Evolutionary conservation across 2,329 filamentous ascomycete genomes (phyloP), one percentile per base, ranked within the genome.

Genomic region (Colletotrichum theobromicola): DNA sequence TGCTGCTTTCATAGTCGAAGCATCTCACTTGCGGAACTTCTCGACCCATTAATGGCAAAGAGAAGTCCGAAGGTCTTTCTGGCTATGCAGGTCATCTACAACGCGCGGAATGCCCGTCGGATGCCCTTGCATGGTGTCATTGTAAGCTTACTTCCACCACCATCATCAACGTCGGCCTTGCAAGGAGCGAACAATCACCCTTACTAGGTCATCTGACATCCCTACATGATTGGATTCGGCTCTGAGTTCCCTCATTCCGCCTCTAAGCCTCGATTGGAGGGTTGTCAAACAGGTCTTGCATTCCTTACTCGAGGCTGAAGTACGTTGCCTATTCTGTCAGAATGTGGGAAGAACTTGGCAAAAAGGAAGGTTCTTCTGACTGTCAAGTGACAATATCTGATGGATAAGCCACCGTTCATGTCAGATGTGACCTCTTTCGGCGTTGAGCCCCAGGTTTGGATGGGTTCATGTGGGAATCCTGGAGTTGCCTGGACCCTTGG

Each of bases 401-500:
- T 13, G 18, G 18, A 46, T 57, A 57, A 57, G 53, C 53, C 53
- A 28, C 24, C 13, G 16, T 28, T 8, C 0, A 26, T 28, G 53
- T 57, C 53, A 57, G 53, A 57, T 6, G 13, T 57, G 53, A 9
- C 53, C 53, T 57, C 53, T 57, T 57, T 57, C 26, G 53, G 53
- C 16, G 26, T 26, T 15, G 7, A 18, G 9, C 0, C 0, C 53
- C 21, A 2, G 57, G 0, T 60, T 7, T 60, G 13, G 7, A 2
- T 0, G 21, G 26, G 16, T 32, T 60, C 28, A 15, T 60, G 15
- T 60, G 28, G 5, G 10, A 7, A 2, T 34, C 28, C 18, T 1
- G 4, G 18, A 12, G 10, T 21, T 60, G 28, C 18, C 57, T 60
- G 24, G 13, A 13, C 16, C 16, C 57, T 34, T 60, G 57, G 57